Base-by-base conservation (phyloP, 208 protist species). In the Crithidia sp. region DNA sequence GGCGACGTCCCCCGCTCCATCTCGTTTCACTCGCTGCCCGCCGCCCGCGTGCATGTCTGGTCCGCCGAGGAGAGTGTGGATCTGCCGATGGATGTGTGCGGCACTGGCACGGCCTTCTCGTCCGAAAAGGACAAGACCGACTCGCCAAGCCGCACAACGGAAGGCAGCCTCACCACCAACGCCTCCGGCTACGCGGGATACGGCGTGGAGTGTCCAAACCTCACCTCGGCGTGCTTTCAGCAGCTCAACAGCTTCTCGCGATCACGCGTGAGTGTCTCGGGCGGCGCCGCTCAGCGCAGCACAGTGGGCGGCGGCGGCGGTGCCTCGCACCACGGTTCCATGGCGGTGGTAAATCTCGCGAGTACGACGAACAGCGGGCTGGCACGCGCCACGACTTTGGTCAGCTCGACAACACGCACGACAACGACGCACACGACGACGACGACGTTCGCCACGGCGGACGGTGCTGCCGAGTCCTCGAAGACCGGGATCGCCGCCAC, bases 21-120 rank as follows among this genome's bases (percentile, higher is more conserved):
- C 50, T 70, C 56, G 14, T 60, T 54, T 16, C 41, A 45, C 19
- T 64, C 57, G 6, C 40, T 64, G 8, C n/a, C 37, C 14, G 37
- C 56, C 2, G 50, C 44, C n/a, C 50, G 71, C 39, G n/a, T 57
- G 40, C 63, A 28, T 10, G 17, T 7, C 17, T 77, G 72, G 72
- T 67, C 60, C 10, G 54, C 59, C 28, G 72, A 77, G 8, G 36
- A n/a, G 16, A 53, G 55, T 36, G 64, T 77, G 5, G 72, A 77
- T 44, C 64, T 59, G 13, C 62, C 64, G 57, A 19, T 71, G 39
- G 72, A 77, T 10, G 45, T 53, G 56, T 66, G 56, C 37, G 19
- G 2, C 44, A 65, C 57, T 0, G 43, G 47, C 14, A 71, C 40
- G 36, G 17, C 37, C 39, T 2, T 43, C 16, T 63, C 63, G 5